These are phyloP conservation scores for Populus hybrid DNA, from an alignment of 441 rosid genomes.

Conservation along the genomic window DNA sequence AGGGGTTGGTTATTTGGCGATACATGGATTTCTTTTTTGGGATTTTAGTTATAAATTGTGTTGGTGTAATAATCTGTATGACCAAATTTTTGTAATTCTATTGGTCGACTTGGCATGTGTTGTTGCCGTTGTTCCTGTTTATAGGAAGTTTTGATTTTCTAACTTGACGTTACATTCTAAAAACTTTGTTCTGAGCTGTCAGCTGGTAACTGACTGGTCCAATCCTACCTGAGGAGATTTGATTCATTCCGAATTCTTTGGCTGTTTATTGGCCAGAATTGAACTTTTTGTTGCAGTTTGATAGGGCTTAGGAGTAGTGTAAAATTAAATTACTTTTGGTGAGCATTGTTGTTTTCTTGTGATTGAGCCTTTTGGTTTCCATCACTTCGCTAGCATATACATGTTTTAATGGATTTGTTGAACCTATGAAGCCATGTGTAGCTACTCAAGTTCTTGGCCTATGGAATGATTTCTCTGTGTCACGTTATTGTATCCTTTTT, in stretches of 20 bases:
- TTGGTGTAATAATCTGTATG: neutral
- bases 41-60: too few species aligned
- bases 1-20: neutral
- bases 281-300: too few species aligned
- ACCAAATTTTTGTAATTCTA: neutral
- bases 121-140: constrained; percentile 4
- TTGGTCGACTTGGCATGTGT: constrained; percentile 11
- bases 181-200: neutral
- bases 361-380: neutral
- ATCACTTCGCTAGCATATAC: neutral
- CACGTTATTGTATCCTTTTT: neutral
- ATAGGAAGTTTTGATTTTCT: neutral
- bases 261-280: too few species aligned
- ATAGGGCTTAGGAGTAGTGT: too few species aligned
- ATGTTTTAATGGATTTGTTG: neutral
- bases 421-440: neutral
- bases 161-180: neutral
- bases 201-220: neutral
- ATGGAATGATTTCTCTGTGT: neutral
- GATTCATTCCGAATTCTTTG: neutral
- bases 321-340: neutral
- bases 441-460: neutral
- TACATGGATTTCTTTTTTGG: neutral
- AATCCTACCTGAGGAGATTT: neutral
- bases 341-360: neutral